phyloP scores from a whole-genome alignment of 2,329 filamentous ascomycete species.

The Curvularia verruculosa region DNA sequence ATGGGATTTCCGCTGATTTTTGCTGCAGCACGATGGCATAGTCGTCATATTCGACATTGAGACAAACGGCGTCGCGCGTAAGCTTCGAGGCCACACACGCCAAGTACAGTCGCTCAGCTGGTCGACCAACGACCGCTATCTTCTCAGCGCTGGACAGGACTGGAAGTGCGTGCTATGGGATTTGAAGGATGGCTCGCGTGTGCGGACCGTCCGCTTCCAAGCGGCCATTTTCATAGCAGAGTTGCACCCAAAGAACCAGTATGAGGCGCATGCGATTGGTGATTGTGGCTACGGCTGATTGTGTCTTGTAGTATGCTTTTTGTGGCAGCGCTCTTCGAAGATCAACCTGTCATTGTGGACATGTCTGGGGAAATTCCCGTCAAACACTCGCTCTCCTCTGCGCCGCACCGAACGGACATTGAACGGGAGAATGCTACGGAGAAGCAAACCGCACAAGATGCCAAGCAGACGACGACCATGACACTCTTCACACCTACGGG shows the following conservation, averaged over 20 bases:
- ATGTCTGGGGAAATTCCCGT: slow-evolving; percentile 71
- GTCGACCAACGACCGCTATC: slow-evolving; percentile 88
- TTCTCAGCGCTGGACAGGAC: slow-evolving; percentile 91
- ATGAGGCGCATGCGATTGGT: slow-evolving; percentile 40
- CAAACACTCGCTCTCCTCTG: slow-evolving; percentile 80
- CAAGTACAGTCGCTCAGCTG: slow-evolving; percentile 95
- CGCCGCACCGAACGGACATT: slow-evolving; percentile 74
- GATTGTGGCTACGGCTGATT: slow-evolving; percentile 11
- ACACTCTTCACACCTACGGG: slow-evolving; percentile 86
- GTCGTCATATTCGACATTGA: slow-evolving; percentile 97
- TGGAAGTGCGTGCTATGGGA: slow-evolving; percentile 99
- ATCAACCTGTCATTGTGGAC: slow-evolving; percentile 87
- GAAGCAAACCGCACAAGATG: slow-evolving; percentile 88
- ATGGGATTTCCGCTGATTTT: slow-evolving; percentile 23
- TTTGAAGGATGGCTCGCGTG: slow-evolving; percentile 71
- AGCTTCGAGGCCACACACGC: slow-evolving; percentile 88
- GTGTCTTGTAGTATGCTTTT: slow-evolving; percentile 73
- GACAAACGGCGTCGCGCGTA: slow-evolving; percentile 94
- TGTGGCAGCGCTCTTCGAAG: slow-evolving; percentile 91
- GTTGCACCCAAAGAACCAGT: slow-evolving; percentile 90
- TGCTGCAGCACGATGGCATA: slow-evolving; percentile 73
- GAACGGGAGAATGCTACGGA: slow-evolving; percentile 76
- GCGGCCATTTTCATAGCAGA: slow-evolving; percentile 96
- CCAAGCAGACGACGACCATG: slow-evolving; percentile 92
- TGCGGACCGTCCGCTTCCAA: slow-evolving; percentile 87